Percentiles rank a stretch among this genome's conserved stretches.
Evolutionary conservation across 805 yeast genomes (phyloP).

Genomic region (Myxozyma neglecta): DNA sequence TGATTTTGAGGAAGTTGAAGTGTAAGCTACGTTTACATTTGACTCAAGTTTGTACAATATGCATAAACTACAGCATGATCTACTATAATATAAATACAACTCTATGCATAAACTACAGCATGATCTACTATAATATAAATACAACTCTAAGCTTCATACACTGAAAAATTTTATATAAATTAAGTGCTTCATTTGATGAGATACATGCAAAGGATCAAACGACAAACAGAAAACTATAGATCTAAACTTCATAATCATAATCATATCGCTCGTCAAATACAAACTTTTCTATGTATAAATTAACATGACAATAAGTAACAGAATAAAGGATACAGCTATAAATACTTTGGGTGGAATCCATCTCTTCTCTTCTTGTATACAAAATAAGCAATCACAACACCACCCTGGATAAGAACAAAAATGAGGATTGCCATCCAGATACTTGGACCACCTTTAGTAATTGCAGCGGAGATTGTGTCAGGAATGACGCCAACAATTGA

Average conservation of each 20-base stretch:
- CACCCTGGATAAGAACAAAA: slow-evolving; percentile 34
- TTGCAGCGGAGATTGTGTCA: slow-evolving; percentile 34
- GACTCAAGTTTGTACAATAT: neutral
- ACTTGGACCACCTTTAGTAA: slow-evolving; percentile 35
- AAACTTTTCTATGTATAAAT: too few relatives aligned
- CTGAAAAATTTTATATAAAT: too few relatives aligned
- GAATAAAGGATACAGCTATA: neutral
- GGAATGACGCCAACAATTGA: slow-evolving; percentile 34
- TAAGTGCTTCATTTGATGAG: too few relatives aligned
- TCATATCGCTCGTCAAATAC: too few relatives aligned
- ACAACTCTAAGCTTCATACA: too few relatives aligned
- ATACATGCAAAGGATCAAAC: too few relatives aligned
- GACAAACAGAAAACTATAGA: too few relatives aligned
- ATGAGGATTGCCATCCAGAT: slow-evolving; percentile 35
- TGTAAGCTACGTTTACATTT: neutral
- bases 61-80: neutral
- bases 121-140: neutral
- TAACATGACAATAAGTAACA: too few relatives aligned
- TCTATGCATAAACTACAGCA: neutral
- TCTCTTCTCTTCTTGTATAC: slow-evolving; percentile 35
- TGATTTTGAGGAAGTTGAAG: slow-evolving; percentile 32
- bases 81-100: neutral
- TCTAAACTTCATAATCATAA: too few relatives aligned
- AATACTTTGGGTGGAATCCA: slow-evolving; percentile 26
- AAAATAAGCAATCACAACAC: slow-evolving; percentile 37